Evolutionary conservation across 768 basidiomycete species (phyloP), one percentile per base, ranked within the genome.

Genomic region (Saitozyma podzolica): DNA sequence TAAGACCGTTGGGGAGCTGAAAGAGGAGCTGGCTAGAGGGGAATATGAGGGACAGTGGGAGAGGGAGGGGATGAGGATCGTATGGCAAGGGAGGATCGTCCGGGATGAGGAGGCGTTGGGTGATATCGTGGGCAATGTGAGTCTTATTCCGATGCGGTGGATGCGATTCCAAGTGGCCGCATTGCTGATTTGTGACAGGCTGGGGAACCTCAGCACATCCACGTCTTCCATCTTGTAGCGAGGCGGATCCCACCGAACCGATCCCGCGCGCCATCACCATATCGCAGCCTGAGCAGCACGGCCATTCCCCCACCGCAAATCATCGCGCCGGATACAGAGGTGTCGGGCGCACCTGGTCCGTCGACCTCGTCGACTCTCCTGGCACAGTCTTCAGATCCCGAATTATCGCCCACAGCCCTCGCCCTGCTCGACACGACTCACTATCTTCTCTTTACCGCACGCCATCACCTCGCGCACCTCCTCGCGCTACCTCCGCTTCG

Each of bases 31-130:
- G 11, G 62, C 59, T 2, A 19, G 17, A 39, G 73, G 73, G 11
- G 29, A 51, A n/a, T 62, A 54, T 39, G 50, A 60, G 8, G 67
- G 58, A 29, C 20, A 50, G 9, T 73, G 72, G 70, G 60, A 61
- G 39, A 57, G 70, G 19, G 70, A 72, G 16, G 72, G 72, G 2
- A 73, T 76, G 74, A 64, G 74, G 51, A n/a, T 76, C 20, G 69
- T 76, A 0, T 76, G 70, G 66, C 65, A 66, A 54, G 74, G 74
- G 5, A 56, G 74, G 55, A 72, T 76, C 19, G 61, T 74, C 1
- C 54, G 68, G 41, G 74, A 76, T 63, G 59, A 73, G 9, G 72
- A 73, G 59, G 57, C 40, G 5, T 19, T 76, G 16, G 69, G 70
- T 9, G 68, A 74, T 39, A 59, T 73, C 37, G 63, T 74, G n/a